A percentile compares a stretch with the other conserved stretches of the same genome.
These are phyloP conservation scores for Delitschia confertaspora DNA, from an alignment of 495 filamentous ascomycete species.

Conservation along the genomic window DNA sequence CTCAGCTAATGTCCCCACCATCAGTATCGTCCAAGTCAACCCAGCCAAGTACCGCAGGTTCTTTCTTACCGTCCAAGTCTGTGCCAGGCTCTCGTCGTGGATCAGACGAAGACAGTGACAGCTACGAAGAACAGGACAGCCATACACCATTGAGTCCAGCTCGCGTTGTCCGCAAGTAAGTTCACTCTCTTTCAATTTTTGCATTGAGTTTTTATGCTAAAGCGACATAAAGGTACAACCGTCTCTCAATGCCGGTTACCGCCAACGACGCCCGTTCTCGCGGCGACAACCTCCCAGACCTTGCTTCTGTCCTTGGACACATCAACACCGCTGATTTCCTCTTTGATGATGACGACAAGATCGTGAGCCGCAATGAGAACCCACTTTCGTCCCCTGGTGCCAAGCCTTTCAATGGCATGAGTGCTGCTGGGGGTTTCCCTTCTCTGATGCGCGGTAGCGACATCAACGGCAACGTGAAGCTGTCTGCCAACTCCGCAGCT, in stretches of 20 bases:
- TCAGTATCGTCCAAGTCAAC: too few relatives aligned
- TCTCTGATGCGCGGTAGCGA: constrained; percentile 65
- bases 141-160: constrained; percentile 51
- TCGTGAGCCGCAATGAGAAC: constrained; percentile 41
- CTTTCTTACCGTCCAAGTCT: constrained; percentile 64
- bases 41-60: constrained; percentile 35
- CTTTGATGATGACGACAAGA: constrained; percentile 68
- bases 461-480: constrained; percentile 57
- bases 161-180: constrained; percentile 57
- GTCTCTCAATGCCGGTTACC: constrained; percentile 83
- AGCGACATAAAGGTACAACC: constrained; percentile 51
- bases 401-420: constrained; percentile 63
- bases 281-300: constrained; percentile 39
- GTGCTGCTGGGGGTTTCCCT: constrained; percentile 74
- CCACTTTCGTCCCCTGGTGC: constrained; percentile 51
- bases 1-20: constrained; percentile 57
- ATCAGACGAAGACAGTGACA: constrained; percentile 69
- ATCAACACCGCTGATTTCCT: constrained; percentile 76
- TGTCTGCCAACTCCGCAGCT: constrained; percentile 73
- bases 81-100: constrained; percentile 79
- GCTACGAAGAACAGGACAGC: constrained; percentile 37
- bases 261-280: constrained; percentile 52
- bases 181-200: constrained; percentile 22
- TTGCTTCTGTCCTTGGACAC: constrained; percentile 49
- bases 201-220: constrained; percentile 7